Conservation (phyloP, 768 basidiomycete species). For the Termitomyces sp. region DNA sequence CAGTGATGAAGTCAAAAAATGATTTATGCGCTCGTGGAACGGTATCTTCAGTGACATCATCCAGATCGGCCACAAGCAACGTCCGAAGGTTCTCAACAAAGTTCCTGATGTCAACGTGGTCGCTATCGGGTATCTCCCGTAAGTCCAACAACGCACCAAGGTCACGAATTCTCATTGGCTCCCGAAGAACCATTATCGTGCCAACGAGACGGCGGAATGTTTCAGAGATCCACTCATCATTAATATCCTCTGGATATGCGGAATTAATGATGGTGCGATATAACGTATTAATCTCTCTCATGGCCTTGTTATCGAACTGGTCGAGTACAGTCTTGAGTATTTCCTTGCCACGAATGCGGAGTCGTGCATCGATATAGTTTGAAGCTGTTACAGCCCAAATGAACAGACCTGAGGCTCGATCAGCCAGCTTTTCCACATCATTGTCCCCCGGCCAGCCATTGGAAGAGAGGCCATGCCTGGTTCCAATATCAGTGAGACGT, state of each 20-base stretch:
- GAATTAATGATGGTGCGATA: background rate
- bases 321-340: background rate
- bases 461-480: constrained; percentile 4
- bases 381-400: constrained; percentile 15
- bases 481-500: constrained; percentile 4
- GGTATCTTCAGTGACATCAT: background rate
- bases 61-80: background rate
- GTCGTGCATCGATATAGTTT: constrained; percentile 1
- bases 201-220: background rate
- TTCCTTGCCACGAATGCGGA: background rate
- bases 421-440: background rate
- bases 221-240: background rate
- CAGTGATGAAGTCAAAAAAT: background rate
- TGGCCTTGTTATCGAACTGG: background rate
- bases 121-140: background rate
- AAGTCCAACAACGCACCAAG: background rate
- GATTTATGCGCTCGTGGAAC: background rate
- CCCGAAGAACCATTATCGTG: background rate
- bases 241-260: background rate
- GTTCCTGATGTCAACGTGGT: background rate
- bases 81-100: background rate
- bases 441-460: constrained; percentile 8
- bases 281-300: background rate
- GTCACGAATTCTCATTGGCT: background rate
- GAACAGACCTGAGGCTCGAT: constrained; percentile 10